These are phyloP conservation scores for Dimargaris verticillata DNA, from an alignment of 192 early-diverging fungal species.

Conservation along the genomic window DNA sequence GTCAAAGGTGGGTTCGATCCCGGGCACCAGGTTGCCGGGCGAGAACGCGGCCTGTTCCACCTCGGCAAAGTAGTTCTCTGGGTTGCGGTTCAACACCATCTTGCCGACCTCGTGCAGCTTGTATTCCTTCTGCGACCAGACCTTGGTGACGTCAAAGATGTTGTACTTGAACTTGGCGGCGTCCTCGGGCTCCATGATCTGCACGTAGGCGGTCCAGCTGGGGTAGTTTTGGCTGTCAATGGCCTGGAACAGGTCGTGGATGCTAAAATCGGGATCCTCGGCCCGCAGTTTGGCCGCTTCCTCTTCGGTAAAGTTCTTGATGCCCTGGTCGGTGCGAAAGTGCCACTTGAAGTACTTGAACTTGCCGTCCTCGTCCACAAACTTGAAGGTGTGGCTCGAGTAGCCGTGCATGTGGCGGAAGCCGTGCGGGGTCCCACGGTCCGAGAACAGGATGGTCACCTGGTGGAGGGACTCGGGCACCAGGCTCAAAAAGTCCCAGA, in stretches of 20 bases:
- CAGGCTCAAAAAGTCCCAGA: conserved; percentile 69
- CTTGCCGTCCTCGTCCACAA: conserved; percentile 50
- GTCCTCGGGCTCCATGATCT: conserved; percentile 56
- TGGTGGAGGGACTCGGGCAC: conserved; percentile 65
- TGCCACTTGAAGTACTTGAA: conserved; percentile 74
- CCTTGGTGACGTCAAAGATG: conserved; percentile 71
- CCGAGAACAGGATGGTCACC: conserved; percentile 62
- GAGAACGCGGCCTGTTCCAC: conserved; percentile 70
- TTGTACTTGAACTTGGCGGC: conserved; percentile 58
- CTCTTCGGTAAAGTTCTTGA: conserved; percentile 47
- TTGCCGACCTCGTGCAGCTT: conserved; percentile 60
- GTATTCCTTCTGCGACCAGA: conserved; percentile 60
- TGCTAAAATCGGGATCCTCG: conserved; percentile 54
- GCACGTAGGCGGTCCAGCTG: conserved; percentile 53
- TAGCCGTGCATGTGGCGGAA: conserved; percentile 73
- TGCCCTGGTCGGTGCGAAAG: conserved; percentile 62
- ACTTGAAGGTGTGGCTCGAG: conserved; percentile 58
- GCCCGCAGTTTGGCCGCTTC: conserved; percentile 41
- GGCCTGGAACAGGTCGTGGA: conserved; percentile 56
- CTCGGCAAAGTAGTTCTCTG: conserved; percentile 74
- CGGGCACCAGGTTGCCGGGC: conserved; percentile 61
- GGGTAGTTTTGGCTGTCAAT: conserved; percentile 54
- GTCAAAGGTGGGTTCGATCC: conserved; percentile 62
- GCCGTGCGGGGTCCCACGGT: conserved; percentile 68
- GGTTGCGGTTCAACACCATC: conserved; percentile 64